These are phyloP conservation scores for Solanum raphanifolium DNA, from an alignment of 257 asterid species.

Conservation along the genomic window DNA sequence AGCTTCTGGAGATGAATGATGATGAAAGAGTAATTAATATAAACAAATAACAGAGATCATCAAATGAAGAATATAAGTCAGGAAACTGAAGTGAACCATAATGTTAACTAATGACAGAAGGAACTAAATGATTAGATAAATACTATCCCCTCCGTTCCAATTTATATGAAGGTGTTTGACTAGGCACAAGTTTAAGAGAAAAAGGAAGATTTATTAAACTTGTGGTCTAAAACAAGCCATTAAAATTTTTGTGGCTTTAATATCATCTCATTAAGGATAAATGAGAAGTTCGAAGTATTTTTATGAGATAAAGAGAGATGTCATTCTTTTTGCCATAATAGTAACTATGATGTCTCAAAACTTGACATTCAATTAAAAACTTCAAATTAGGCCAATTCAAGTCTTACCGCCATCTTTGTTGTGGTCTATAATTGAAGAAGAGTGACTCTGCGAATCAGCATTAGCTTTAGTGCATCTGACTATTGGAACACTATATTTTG, in stretches of 20 bases:
- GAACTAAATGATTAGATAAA: not conserved
- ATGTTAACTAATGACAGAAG: not conserved
- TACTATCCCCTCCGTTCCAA: not conserved
- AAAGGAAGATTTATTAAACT: not conserved
- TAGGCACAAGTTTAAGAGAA: not conserved
- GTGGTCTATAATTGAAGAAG: slow-evolving; percentile 10
- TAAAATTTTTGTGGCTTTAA: not conserved
- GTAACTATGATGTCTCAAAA: not conserved
- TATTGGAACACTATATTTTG: slow-evolving; percentile 15
- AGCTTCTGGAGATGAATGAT: not conserved
- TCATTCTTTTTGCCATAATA: not conserved
- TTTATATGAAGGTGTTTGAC: not conserved
- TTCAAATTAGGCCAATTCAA: not conserved
- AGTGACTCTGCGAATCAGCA: slow-evolving; percentile 3
- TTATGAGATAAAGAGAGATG: not conserved
- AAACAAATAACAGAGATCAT: not conserved
- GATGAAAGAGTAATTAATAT: not conserved
- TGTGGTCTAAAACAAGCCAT: not conserved
- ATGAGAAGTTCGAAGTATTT: not conserved
- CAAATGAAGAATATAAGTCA: not conserved
- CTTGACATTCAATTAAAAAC: not conserved
- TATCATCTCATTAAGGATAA: not conserved
- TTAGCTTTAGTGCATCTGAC: slow-evolving; percentile 18
- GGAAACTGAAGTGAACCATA: not conserved
- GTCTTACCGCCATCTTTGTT: not conserved